Percentiles rank a stretch among this genome's conserved stretches.
phyloP scores from a whole-genome alignment of 2,329 filamentous ascomycete species.

The Venturia effusa region DNA sequence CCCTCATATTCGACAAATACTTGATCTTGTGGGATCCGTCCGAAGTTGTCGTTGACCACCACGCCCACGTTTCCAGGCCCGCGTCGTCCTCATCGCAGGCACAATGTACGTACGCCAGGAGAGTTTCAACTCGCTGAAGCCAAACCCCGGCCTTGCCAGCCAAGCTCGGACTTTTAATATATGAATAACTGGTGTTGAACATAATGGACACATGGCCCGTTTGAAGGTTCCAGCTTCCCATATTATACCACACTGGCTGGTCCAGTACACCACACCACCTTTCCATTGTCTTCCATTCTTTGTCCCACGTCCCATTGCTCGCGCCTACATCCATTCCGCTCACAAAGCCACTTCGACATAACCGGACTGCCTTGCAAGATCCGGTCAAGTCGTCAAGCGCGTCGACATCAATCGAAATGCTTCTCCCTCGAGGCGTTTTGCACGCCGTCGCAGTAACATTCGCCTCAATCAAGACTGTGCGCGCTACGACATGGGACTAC shows the following conservation, averaged over 20 bases:
- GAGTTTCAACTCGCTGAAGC: not conserved
- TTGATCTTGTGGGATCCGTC: not conserved
- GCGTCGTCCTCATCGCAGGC: not conserved
- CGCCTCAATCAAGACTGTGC: not conserved
- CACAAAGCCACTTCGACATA: not conserved
- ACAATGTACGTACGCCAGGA: not conserved
- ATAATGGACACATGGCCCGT: constrained; percentile 1
- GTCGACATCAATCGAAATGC: not conserved
- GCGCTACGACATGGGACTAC: not conserved
- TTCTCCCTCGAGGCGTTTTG: not conserved
- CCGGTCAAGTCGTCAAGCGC: not conserved
- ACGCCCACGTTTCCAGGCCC: not conserved
- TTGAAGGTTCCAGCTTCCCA: not conserved
- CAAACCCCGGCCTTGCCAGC: not conserved
- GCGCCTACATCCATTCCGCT: not conserved
- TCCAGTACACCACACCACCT: not conserved
- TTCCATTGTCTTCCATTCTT: not conserved
- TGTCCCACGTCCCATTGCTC: not conserved
- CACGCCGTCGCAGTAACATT: not conserved
- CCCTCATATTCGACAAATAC: no score
- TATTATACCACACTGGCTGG: not conserved
- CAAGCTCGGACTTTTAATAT: not conserved
- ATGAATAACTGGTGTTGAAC: not conserved
- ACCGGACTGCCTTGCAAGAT: not conserved
- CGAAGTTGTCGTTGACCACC: not conserved